Evolutionary conservation across 108 stramenopile species (phyloP), one percentile per base, ranked within the genome.

Genomic region (Cyclotella distinguenda): DNA sequence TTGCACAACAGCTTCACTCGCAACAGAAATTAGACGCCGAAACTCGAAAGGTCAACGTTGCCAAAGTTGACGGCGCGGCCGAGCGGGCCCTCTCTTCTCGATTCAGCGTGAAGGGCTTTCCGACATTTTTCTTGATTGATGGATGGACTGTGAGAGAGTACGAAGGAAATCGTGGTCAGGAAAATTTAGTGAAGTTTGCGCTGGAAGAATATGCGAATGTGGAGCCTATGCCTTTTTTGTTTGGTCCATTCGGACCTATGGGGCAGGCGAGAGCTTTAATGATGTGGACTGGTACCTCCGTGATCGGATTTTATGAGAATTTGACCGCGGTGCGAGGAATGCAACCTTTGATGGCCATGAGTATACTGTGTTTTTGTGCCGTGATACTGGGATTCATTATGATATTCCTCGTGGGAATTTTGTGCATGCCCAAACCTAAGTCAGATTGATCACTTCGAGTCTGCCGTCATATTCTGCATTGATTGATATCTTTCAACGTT

Each of bases 141-240:
- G 90, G 89, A 26, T 88, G 82, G 82, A 77, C 70, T 11, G 88
- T 90, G 6, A 86, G 87, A 53, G 80, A 88, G 64, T 93, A 74
- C 57, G 70, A 70, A 5, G 80, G 76, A n/a, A 43, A 56, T 16
- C 68, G 88, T 56, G 69, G 69, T 21, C 66, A 83, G 44, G 80
- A 79, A 21, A 67, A 60, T 10, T 47, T 95, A 39, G 66, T 88
- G 46, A 53, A 88, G 43, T 93, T 88, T 78, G 85, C 77, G 16
- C 66, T 71, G 1, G 66, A 38, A 68, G 70, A 80, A 0, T 82
- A 80, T 31, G 25, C 57, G 19, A 38, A 77, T 9, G 42, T 44
- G n/a, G 72, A 78, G 23, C 59, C 72, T 15, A 30, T 74, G 34
- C 65, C 68, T 35, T 74, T 78, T 42, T 35, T 76, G 31, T 69